Percentiles rank a stretch among this genome's conserved stretches.
Conservation (phyloP, 2,329 filamentous ascomycete species). For the Epichloe scottii region DNA sequence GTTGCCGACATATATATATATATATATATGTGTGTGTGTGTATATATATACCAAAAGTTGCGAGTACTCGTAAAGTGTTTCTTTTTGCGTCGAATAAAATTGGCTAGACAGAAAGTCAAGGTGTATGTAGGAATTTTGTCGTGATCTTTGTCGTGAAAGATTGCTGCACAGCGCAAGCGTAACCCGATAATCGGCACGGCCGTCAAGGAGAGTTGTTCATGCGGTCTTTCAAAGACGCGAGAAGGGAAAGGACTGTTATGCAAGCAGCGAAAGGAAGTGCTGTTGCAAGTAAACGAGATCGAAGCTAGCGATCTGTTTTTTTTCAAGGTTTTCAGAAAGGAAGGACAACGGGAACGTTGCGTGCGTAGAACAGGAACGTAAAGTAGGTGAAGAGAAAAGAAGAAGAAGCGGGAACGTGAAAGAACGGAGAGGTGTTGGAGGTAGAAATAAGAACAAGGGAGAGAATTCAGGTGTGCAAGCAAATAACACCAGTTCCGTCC, state of each 20-base stretch:
- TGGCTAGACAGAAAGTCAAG: neutral
- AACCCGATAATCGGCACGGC: constrained; percentile 19
- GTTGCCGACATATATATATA: constrained; percentile 3
- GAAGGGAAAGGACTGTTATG: constrained; percentile 19
- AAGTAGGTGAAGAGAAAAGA: constrained; percentile 4
- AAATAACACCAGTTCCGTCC: neutral
- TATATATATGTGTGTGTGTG: neutral
- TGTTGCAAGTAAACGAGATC: constrained; percentile 6
- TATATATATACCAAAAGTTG: neutral
- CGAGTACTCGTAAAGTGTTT: neutral
- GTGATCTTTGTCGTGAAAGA: neutral
- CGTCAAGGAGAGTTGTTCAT: constrained; percentile 15
- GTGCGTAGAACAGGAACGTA: constrained; percentile 10
- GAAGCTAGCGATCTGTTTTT: constrained; percentile 9
- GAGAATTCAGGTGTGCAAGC: neutral
- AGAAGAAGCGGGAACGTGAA: constrained; percentile 7
- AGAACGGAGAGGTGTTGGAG: neutral
- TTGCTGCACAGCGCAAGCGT: constrained; percentile 1
- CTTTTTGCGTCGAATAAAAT: neutral
- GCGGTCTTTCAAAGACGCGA: constrained; percentile 42
- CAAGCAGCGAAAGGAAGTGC: constrained; percentile 18
- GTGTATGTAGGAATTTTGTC: neutral
- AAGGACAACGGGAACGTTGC: constrained; percentile 11
- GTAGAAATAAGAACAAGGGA: neutral
- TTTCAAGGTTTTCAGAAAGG: constrained; percentile 8